phyloP scores from a whole-genome alignment of 768 basidiomycete genomes.

The Auriscalpium vulgare region DNA sequence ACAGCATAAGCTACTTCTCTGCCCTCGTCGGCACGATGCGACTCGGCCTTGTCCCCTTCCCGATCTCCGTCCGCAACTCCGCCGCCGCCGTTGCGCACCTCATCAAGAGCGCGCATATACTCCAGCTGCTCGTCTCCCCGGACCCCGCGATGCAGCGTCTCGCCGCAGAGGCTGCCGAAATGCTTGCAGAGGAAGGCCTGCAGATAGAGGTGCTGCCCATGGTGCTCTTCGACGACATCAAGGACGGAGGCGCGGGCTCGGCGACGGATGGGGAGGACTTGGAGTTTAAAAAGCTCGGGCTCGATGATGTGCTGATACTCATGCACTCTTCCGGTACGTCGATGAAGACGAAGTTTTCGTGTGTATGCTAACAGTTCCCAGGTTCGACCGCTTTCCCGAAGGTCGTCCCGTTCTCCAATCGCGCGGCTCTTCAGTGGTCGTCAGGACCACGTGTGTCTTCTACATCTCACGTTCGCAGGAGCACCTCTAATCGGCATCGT shows the following conservation, averaged over 20 bases:
- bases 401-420: neutral
- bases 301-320: too few relatives aligned
- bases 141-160: constrained; percentile 16
- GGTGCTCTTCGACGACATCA: constrained; percentile 15
- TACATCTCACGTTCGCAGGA: neutral
- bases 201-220: constrained; percentile 8
- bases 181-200: constrained; percentile 3
- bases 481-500: neutral
- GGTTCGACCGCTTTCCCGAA: constrained; percentile 8
- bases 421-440: neutral
- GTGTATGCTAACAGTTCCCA: neutral
- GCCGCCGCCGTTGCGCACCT: constrained; percentile 21
- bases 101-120: constrained; percentile 16
- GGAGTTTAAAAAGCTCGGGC: neutral
- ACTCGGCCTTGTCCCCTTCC: neutral
- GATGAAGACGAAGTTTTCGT: too few relatives aligned
- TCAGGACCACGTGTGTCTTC: neutral
- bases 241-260: neutral
- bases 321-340: neutral
- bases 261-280: neutral
- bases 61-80: neutral
- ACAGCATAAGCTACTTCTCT: neutral
- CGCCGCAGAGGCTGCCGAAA: constrained; percentile 10
- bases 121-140: constrained; percentile 17
- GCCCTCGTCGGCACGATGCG: neutral